phyloP scores from a whole-genome alignment of 2,329 filamentous ascomycete species.

The Trichoderma lentiforme region DNA sequence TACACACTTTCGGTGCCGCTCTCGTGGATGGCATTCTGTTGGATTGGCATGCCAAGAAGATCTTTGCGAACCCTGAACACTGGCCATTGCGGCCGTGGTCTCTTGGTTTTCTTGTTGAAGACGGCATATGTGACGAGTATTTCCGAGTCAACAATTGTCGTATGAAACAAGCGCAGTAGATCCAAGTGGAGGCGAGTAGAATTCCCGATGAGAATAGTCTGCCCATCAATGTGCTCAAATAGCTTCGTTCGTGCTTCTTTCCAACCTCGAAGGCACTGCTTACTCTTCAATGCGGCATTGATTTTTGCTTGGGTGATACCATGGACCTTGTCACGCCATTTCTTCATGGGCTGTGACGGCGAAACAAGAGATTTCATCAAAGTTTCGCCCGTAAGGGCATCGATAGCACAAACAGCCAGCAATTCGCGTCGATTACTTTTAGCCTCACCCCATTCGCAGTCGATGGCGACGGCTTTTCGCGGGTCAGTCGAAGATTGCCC shows the following conservation, averaged over 20 bases:
- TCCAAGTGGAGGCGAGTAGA: too few relatives aligned
- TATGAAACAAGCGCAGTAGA: neutral
- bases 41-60: too few relatives aligned
- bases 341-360: neutral
- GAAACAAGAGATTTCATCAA: neutral
- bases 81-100: neutral
- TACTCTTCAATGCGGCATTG: neutral
- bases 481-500: neutral
- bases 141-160: neutral
- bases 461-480: neutral
- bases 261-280: neutral
- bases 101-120: too few relatives aligned
- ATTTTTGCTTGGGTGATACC: neutral
- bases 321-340: neutral
- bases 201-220: slow-evolving; percentile 5
- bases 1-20: neutral
- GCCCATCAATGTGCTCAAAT: neutral
- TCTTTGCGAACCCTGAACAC: too few relatives aligned
- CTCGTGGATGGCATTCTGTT: neutral
- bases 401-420: neutral
- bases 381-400: neutral
- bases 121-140: too few relatives aligned
- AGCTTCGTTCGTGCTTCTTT: neutral
- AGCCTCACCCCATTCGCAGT: neutral
- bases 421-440: neutral